phyloP scores from a whole-genome alignment of 192 early-diverging fungal species.

The Entomortierella parvispora region DNA sequence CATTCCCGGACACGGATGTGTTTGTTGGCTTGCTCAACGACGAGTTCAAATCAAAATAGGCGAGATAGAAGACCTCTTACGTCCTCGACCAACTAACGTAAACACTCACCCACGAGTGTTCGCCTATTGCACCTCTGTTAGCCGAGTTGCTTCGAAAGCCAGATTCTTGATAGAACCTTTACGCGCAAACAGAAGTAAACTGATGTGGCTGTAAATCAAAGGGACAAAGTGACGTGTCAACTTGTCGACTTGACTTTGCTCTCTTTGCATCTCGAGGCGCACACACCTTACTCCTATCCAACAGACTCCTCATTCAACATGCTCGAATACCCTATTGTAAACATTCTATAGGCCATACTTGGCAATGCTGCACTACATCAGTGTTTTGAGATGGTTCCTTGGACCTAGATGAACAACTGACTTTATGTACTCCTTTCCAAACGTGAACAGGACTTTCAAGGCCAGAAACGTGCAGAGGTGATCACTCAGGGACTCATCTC shows the following conservation, averaged over 20 bases:
- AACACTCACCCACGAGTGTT: background rate
- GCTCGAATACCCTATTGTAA: constrained; percentile 50
- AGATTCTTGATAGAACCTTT: background rate
- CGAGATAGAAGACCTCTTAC: background rate
- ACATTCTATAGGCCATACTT: too few relatives aligned
- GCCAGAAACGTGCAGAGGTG: constrained; percentile 38
- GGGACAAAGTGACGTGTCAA: constrained; percentile 8
- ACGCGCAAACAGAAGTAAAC: background rate
- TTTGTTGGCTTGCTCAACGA: constrained; percentile 25
- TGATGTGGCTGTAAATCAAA: background rate
- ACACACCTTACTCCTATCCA: background rate
- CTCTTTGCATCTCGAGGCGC: background rate
- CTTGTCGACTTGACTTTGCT: background rate
- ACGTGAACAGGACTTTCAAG: constrained; percentile 33
- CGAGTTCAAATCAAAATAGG: constrained; percentile 24
- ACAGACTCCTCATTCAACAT: constrained; percentile 6
- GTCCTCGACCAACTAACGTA: background rate
- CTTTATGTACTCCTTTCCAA: background rate
- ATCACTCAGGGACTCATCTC: constrained; percentile 46
- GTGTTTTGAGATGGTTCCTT: background rate
- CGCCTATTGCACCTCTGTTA: too few relatives aligned
- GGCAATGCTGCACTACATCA: background rate
- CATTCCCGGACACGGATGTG: constrained; percentile 33
- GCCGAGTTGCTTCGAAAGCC: background rate
- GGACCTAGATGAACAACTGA: too few relatives aligned